These are phyloP conservation scores for Fusarium pininemorale DNA, from an alignment of 2,329 filamentous ascomycete species.

Conservation along the genomic window DNA sequence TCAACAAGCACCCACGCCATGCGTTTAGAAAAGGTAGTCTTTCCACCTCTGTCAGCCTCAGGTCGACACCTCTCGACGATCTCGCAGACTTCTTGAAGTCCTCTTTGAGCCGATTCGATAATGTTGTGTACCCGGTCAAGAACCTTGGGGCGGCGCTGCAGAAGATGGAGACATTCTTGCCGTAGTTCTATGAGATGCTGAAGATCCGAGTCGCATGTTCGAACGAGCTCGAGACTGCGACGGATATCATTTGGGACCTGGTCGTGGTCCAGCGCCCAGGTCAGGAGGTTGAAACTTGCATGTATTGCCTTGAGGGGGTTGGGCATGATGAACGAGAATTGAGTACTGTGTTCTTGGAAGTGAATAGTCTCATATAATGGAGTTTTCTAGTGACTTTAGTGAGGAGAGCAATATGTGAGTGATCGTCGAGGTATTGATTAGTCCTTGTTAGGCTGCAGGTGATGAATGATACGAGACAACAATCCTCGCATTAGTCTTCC, in stretches of 20 bases:
- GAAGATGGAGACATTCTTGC: conserved; percentile 39
- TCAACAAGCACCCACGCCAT: conserved; percentile 42
- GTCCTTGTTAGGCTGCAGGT: not conserved
- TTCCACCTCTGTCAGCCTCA: conserved; percentile 26
- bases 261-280: conserved; percentile 34
- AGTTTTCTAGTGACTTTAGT: not conserved
- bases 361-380: no score
- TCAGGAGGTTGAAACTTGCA: conserved; percentile 24
- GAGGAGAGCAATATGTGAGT: not conserved
- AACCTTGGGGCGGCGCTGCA: conserved; percentile 36
- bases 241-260: conserved; percentile 43
- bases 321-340: not conserved
- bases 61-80: conserved; percentile 46
- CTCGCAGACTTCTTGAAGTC: conserved; percentile 41
- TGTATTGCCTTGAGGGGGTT: conserved; percentile 17
- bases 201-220: conserved; percentile 45
- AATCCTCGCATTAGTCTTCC: not conserved
- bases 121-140: conserved; percentile 43
- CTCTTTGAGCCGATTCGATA: conserved; percentile 41
- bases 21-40: conserved; percentile 27
- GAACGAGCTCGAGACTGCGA: conserved; percentile 45
- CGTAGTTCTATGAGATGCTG: conserved; percentile 47
- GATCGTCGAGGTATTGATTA: not conserved
- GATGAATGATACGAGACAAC: not conserved
- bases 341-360: no score